Evolutionary conservation across 345 rosid genomes (phyloP).

Genomic region (Mercurialis annua): DNA sequence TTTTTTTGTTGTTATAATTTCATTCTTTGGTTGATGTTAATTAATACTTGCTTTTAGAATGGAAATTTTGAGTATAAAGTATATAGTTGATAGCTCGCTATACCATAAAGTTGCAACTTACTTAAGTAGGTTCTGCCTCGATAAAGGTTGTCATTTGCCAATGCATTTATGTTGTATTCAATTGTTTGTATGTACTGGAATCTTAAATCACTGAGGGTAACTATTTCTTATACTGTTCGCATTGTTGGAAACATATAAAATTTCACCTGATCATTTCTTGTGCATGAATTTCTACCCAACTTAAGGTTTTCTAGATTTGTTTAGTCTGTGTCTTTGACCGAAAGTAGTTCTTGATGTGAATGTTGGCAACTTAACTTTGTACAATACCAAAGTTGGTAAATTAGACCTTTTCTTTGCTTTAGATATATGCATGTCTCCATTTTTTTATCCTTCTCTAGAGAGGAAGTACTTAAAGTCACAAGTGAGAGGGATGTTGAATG

Average conservation of each 20-base stretch:
- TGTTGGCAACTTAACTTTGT: not conserved
- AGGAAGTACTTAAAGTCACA: not conserved
- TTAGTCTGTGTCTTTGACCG: not conserved
- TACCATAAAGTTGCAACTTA: not conserved
- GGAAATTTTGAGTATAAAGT: not conserved
- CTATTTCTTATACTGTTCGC: not conserved
- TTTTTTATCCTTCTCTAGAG: not conserved
- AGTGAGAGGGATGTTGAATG: slow-evolving; percentile 2
- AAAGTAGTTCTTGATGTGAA: not conserved
- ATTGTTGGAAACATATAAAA: not conserved
- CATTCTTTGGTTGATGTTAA: not conserved
- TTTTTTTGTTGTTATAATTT: not conserved
- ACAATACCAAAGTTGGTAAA: not conserved
- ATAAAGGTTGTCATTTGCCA: too few species aligned
- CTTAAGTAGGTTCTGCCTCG: not conserved
- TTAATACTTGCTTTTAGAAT: slow-evolving; percentile 6
- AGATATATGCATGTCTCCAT: not conserved
- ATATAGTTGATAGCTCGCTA: not conserved
- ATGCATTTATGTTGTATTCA: not conserved
- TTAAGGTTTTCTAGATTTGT: not conserved
- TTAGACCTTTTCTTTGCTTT: not conserved
- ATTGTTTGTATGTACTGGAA: not conserved
- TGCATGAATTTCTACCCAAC: not conserved
- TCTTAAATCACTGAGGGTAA: not conserved
- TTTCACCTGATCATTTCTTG: not conserved